Evolutionary conservation across 2,329 filamentous ascomycete genomes (phyloP), one percentile per base, ranked within the genome.

Genomic region (Fusarium sp.): DNA sequence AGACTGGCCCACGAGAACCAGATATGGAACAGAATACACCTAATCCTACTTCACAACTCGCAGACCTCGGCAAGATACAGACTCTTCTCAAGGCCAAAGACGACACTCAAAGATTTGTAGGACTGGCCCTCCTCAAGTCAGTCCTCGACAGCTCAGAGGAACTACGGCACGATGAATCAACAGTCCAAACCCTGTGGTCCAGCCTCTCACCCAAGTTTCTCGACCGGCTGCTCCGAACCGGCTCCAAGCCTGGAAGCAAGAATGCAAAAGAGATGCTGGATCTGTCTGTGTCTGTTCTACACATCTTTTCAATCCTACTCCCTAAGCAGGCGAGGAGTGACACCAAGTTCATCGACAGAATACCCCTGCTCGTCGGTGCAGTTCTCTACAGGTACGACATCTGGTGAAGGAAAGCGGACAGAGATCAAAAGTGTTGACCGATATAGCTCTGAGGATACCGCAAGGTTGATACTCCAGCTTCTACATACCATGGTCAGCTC

Each of bases 71-170:
- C 46, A 83, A 83, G 66, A 81, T 89, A 49, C 77, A 84, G 61
- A 68, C 76, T 2, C 79, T 89, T 3, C 79, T 91, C 31, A 77
- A 78, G 49, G 74, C 83, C 49, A 86, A 85, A 57, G 82, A 89
- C 69, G 88, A 91, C 70, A 90, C 88, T 1, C 84, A 86, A 17
- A 82, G 85, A 67, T 90, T 91, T 64, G 87, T 89, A 35, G 88
- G 87, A 8, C 77, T 91, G 19, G 85, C 87, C 1, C 78, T 90
- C 19, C 79, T 90, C 46, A 88, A 87, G 67, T 84, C 85, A n/a
- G 75, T 88, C 11, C 78, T 91, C 29, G 87, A 90, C 72, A 86
- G 84, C 69, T 82, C 83, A 6, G 74, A 79, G 19, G 72, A 79
- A n/a, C 72, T 87, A 19, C 79, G 79, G 39, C 73, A 79, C 48